Evolutionary conservation across 169 alveolate genomes (phyloP).

Genomic region (Theileria annulata): DNA sequence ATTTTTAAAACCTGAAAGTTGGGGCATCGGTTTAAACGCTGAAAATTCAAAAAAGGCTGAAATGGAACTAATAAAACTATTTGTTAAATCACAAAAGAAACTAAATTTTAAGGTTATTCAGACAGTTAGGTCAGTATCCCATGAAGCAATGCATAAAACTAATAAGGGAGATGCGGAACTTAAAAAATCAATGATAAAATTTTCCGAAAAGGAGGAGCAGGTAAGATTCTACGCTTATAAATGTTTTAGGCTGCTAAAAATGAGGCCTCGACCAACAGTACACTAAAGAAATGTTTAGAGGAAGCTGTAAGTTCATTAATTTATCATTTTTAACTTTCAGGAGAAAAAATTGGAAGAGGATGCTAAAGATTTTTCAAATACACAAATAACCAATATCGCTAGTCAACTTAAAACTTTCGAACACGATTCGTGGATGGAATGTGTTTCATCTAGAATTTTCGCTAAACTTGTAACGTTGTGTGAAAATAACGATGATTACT

Average conservation of each 20-base stretch:
- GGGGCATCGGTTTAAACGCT: slow-evolving; percentile 53
- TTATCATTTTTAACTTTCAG: slow-evolving; percentile 11
- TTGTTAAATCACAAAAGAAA: slow-evolving; percentile 50
- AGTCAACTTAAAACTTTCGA: slow-evolving; percentile 34
- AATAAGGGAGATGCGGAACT: slow-evolving; percentile 33
- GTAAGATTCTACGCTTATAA: background rate
- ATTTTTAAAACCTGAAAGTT: slow-evolving; percentile 49
- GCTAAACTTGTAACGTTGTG: slow-evolving; percentile 29
- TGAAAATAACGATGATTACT: slow-evolving; percentile 32
- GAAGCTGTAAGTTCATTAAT: slow-evolving; percentile 46
- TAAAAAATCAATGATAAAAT: slow-evolving; percentile 34
- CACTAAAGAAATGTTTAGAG: slow-evolving; percentile 46
- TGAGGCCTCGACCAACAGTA: slow-evolving; percentile 36
- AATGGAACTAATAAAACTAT: slow-evolving; percentile 44
- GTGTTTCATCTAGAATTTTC: slow-evolving; percentile 62
- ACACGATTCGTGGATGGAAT: slow-evolving; percentile 63
- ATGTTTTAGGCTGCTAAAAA: slow-evolving; percentile 51
- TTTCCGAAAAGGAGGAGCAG: slow-evolving; percentile 43
- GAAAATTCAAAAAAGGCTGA: slow-evolving; percentile 53
- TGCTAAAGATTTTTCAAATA: slow-evolving; percentile 13
- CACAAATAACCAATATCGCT: slow-evolving; percentile 35
- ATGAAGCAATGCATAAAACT: slow-evolving; percentile 11
- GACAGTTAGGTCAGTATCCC: slow-evolving; percentile 28
- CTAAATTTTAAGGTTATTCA: slow-evolving; percentile 47
- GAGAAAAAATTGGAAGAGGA: slow-evolving; percentile 32